Percentiles rank a stretch among this genome's conserved stretches.
These are phyloP conservation scores for Bryoerythrophyllum caledonicum DNA, from an alignment of 225 moss, liverwort and hornwort species.

Conservation along the genomic window DNA sequence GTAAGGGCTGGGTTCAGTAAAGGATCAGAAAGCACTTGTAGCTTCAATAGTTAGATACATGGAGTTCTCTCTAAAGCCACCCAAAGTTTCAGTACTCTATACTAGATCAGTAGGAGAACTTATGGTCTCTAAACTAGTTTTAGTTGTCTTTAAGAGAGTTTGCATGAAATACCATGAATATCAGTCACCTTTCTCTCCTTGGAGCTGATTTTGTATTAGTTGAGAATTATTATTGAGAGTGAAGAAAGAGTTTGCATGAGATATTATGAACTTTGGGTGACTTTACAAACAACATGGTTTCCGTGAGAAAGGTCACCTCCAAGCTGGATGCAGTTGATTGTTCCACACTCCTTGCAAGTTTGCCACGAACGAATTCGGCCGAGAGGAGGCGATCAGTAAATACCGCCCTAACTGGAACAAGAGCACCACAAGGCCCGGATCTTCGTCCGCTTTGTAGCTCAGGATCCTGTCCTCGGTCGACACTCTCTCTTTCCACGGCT, in stretches of 20 bases:
- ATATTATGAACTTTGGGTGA: too few relatives aligned
- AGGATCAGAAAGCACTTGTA: constrained; percentile 11
- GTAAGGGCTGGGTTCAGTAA: constrained; percentile 24
- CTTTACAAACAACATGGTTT: not conserved
- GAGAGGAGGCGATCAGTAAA: constrained; percentile 84
- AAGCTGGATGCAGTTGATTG: constrained; percentile 69
- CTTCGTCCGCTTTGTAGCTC: constrained; percentile 59
- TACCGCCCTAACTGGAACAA: constrained; percentile 97
- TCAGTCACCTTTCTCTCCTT: too few relatives aligned
- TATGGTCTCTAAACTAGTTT: too few relatives aligned
- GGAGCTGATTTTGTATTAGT: too few relatives aligned
- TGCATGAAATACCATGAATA: too few relatives aligned
- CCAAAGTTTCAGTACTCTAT: too few relatives aligned
- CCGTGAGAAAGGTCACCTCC: constrained; percentile 56
- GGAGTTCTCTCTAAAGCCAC: too few relatives aligned
- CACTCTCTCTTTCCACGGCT: constrained; percentile 34
- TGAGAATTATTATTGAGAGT: too few relatives aligned
- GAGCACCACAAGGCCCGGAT: constrained; percentile 81
- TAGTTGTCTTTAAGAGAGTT: too few relatives aligned
- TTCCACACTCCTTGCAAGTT: constrained; percentile 98
- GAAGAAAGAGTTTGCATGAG: too few relatives aligned
- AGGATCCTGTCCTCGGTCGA: constrained; percentile 69
- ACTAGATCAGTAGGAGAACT: too few relatives aligned
- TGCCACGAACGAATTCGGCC: constrained; percentile 77
- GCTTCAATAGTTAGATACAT: not conserved